These are phyloP conservation scores for Adansonia rubrostipa DNA, from an alignment of 441 rosid genomes.

Conservation along the genomic window DNA sequence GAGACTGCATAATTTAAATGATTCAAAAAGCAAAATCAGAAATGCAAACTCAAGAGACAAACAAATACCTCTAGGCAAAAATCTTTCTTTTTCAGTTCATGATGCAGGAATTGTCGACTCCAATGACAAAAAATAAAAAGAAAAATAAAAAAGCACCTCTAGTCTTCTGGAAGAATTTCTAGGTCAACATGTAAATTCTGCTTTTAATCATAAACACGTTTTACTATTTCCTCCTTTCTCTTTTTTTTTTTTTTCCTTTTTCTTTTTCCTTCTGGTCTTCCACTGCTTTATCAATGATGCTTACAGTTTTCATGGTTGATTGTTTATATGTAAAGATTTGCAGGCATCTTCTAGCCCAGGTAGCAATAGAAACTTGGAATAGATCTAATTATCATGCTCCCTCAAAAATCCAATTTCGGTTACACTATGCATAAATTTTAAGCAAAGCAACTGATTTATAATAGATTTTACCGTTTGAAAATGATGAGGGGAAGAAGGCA, in stretches of 20 bases:
- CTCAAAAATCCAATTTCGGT: neutral
- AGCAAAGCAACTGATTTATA: neutral
- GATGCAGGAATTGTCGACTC: neutral
- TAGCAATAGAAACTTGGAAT: neutral
- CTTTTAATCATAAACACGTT: neutral
- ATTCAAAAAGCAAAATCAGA: conserved; percentile 18
- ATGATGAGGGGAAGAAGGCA: neutral
- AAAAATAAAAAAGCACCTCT: neutral
- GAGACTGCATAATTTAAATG: conserved; percentile 43
- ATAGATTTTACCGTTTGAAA: neutral
- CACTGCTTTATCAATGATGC: neutral
- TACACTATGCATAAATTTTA: neutral
- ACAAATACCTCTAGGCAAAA: too few species aligned
- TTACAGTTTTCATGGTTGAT: neutral
- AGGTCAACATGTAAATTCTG: neutral
- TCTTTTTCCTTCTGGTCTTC: neutral
- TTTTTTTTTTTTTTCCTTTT: too few species aligned
- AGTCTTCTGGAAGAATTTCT: neutral
- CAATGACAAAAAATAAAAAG: too few species aligned
- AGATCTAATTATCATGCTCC: neutral
- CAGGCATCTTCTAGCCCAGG: conserved; percentile 1
- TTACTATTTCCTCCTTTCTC: neutral
- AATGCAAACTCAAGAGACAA: neutral
- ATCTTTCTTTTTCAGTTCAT: conserved; percentile 28
- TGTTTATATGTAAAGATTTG: neutral